phyloP scores from a whole-genome alignment of 306 rosid genomes.

The Cicer yamashitae region DNA sequence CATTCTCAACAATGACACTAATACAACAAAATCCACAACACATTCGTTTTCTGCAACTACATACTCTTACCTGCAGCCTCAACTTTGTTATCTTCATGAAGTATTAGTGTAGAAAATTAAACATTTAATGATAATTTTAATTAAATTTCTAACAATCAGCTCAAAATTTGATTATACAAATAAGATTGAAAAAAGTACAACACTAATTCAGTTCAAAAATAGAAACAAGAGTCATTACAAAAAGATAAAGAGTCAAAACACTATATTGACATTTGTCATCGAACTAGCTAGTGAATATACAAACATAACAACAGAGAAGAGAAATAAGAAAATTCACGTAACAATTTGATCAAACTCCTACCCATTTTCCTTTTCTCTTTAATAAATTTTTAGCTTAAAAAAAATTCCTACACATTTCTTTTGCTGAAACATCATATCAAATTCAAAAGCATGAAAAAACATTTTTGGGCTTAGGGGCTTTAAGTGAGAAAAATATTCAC shows the following conservation, averaged over 20 bases:
- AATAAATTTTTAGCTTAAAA: too few relatives aligned
- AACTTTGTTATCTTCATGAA: too few relatives aligned
- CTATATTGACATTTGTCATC: conserved; percentile 5
- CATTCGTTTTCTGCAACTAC: conserved; percentile 82
- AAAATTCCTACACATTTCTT: too few relatives aligned
- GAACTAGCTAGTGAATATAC: conserved; percentile 15
- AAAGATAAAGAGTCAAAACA: conserved; percentile 27
- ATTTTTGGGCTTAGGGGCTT: too few relatives aligned
- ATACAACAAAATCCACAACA: conserved; percentile 62
- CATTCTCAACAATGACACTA: neutral
- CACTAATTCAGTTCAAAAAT: too few relatives aligned
- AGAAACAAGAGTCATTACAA: too few relatives aligned
- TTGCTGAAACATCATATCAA: too few relatives aligned
- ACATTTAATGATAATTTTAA: too few relatives aligned
- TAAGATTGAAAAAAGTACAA: too few relatives aligned
- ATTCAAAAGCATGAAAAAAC: too few relatives aligned
- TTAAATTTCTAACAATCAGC: neutral
- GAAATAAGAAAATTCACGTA: conserved; percentile 28
- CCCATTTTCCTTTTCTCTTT: neutral
- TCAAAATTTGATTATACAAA: neutral
- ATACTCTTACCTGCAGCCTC: conserved; percentile 70
- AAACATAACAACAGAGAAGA: neutral
- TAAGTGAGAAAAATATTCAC: too few relatives aligned
- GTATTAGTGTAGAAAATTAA: neutral
- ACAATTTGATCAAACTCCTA: conserved; percentile 15